These are phyloP conservation scores for Backusella circina DNA, from an alignment of 192 early-diverging fungal species.

Conservation along the genomic window DNA sequence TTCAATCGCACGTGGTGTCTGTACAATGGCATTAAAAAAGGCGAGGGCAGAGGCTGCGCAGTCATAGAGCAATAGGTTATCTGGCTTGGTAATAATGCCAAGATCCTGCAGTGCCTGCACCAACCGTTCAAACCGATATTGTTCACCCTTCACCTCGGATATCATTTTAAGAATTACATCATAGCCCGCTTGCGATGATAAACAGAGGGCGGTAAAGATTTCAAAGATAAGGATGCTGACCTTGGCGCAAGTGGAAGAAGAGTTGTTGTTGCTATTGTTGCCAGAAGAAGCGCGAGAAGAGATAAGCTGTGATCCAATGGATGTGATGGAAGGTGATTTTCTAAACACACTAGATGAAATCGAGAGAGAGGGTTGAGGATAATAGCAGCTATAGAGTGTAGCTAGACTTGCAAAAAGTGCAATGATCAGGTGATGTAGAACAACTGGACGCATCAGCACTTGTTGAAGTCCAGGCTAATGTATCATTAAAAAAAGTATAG, in stretches of 20 bases:
- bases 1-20: slow-evolving; percentile 38
- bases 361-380: not conserved
- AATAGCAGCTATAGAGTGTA: not conserved
- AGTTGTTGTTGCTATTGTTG: not conserved
- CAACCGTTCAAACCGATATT: slow-evolving; percentile 51
- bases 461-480: slow-evolving; percentile 42
- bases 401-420: slow-evolving; percentile 4
- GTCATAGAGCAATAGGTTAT: slow-evolving; percentile 36
- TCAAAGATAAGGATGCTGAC: slow-evolving; percentile 42
- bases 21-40: slow-evolving; percentile 46
- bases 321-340: not conserved
- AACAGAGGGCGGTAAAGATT: slow-evolving; percentile 44
- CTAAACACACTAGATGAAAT: not conserved
- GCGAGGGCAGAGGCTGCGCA: slow-evolving; percentile 39
- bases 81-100: not conserved
- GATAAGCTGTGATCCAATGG: not conserved
- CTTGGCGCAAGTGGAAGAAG: slow-evolving; percentile 14
- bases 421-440: slow-evolving; percentile 13
- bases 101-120: slow-evolving; percentile 32
- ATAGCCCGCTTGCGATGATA: slow-evolving; percentile 41
- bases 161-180: slow-evolving; percentile 38
- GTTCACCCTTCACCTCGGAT: slow-evolving; percentile 47
- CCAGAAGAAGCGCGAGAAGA: not conserved
- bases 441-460: slow-evolving; percentile 30
- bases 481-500: not conserved